Evolutionary conservation across 129 eudicot genomes (phyloP).

Genomic region (Tanacetum coccineum): DNA sequence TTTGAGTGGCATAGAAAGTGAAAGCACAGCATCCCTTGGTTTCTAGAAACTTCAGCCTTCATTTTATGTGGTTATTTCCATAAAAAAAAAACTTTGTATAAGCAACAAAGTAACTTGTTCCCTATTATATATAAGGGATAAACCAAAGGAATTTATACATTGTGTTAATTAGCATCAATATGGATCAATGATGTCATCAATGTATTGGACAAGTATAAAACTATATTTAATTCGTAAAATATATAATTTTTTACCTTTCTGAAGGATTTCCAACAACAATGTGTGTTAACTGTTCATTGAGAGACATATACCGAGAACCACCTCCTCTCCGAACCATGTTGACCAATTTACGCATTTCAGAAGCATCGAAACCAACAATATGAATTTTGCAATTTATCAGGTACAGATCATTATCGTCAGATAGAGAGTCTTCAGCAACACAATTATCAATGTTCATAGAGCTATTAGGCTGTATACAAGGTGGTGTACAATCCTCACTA

Average conservation of each 20-base stretch:
- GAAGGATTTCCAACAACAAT: conserved; percentile 86
- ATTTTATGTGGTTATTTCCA: not conserved
- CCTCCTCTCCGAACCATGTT: conserved; percentile 87
- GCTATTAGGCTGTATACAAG: conserved; percentile 29
- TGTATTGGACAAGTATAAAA: not conserved
- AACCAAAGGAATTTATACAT: not conserved
- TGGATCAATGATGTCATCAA: conserved; percentile 9
- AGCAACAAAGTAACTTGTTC: not conserved
- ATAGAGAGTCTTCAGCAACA: conserved; percentile 88
- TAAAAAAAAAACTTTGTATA: not conserved
- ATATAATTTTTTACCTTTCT: no score
- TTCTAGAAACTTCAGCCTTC: not conserved
- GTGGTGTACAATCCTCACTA: conserved; percentile 36
- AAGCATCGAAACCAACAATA: conserved; percentile 75
- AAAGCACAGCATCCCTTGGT: not conserved
- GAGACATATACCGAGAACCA: conserved; percentile 86
- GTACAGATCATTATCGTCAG: conserved; percentile 72
- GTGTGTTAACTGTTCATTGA: conserved; percentile 81
- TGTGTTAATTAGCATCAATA: not conserved
- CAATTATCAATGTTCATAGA: conserved; percentile 40
- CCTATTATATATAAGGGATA: not conserved
- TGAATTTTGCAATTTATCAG: conserved; percentile 75
- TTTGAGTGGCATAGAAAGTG: not conserved
- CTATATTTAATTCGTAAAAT: no score
- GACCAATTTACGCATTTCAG: conserved; percentile 72